Conservation (phyloP, 192 early-diverging fungal species). For the Kickxella alabastrina region DNA sequence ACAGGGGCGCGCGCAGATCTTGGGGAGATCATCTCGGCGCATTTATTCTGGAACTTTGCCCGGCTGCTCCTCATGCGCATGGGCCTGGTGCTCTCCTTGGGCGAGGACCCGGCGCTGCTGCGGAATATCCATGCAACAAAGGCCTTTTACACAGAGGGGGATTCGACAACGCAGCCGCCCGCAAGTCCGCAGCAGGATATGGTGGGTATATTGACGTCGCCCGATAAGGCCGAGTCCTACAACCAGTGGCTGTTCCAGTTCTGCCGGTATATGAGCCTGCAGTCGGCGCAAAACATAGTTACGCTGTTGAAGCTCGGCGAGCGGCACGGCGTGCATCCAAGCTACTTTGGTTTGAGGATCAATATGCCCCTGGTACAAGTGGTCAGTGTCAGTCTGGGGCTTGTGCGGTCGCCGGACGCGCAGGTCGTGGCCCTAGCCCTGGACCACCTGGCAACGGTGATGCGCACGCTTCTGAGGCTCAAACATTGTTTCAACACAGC, state of each 20-base stretch:
- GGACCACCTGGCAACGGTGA: slow-evolving; percentile 41
- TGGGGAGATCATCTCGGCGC: slow-evolving; percentile 46
- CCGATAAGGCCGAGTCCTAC: slow-evolving; percentile 42
- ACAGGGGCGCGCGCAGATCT: slow-evolving; percentile 39
- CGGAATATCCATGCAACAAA: slow-evolving; percentile 46
- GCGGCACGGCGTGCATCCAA: slow-evolving; percentile 36
- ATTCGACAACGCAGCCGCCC: slow-evolving; percentile 37
- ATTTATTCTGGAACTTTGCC: slow-evolving; percentile 51
- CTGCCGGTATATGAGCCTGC: slow-evolving; percentile 50
- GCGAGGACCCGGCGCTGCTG: slow-evolving; percentile 41
- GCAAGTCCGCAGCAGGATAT: slow-evolving; percentile 45
- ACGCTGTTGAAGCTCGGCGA: slow-evolving; percentile 47
- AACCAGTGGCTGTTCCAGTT: slow-evolving; percentile 54
- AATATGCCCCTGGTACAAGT: slow-evolving; percentile 47
- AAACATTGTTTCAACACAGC: slow-evolving; percentile 54
- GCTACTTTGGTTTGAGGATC: slow-evolving; percentile 43
- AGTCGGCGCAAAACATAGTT: slow-evolving; percentile 49
- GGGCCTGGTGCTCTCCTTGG: slow-evolving; percentile 46
- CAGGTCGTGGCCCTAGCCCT: slow-evolving; percentile 40
- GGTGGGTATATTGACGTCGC: slow-evolving; percentile 48
- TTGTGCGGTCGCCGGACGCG: slow-evolving; percentile 42
- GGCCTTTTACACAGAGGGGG: slow-evolving; percentile 47
- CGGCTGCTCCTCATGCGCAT: slow-evolving; percentile 48
- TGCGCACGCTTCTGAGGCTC: slow-evolving; percentile 41
- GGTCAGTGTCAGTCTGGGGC: slow-evolving; percentile 40